A percentile compares a stretch with the other conserved stretches of the same genome.
These are phyloP conservation scores for Pelargonium nanum DNA, from an alignment of 345 rosid species.

Conservation along the genomic window DNA sequence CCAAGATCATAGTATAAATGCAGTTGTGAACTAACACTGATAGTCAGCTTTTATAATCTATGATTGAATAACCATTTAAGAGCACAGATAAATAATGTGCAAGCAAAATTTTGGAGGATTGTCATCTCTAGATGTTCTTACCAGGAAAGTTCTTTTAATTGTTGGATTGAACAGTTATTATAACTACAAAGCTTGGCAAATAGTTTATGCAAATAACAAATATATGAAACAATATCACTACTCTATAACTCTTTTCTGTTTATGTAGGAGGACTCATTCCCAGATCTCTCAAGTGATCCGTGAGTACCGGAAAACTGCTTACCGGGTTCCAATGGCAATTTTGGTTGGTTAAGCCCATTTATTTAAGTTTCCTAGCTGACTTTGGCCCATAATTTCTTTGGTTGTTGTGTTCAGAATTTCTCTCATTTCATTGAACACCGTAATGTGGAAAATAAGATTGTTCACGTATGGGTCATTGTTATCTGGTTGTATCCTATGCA, in stretches of 20 bases:
- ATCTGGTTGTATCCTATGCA: neutral
- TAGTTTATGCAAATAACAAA: no score
- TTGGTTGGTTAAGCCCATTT: conserved; percentile 43
- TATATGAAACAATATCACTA: neutral
- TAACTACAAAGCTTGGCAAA: neutral
- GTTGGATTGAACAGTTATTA: neutral
- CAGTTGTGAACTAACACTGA: neutral
- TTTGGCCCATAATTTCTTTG: neutral
- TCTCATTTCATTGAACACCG: neutral
- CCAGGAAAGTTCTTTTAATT: no score
- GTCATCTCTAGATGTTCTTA: neutral
- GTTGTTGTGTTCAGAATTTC: neutral
- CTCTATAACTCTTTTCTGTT: conserved; percentile 8
- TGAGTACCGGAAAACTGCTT: conserved; percentile 76
- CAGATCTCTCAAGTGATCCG: conserved; percentile 85
- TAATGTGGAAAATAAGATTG: no score
- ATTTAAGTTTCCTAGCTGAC: neutral
- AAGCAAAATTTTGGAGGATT: neutral
- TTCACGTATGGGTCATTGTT: no score
- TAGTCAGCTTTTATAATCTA: neutral
- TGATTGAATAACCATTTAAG: no score
- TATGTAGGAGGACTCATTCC: conserved; percentile 85
- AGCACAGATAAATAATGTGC: neutral
- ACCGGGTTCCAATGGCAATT: conserved; percentile 89
- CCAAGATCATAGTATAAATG: neutral